phyloP scores from a whole-genome alignment of 805 yeast species.

The Monosporozyma yasuniensis region DNA sequence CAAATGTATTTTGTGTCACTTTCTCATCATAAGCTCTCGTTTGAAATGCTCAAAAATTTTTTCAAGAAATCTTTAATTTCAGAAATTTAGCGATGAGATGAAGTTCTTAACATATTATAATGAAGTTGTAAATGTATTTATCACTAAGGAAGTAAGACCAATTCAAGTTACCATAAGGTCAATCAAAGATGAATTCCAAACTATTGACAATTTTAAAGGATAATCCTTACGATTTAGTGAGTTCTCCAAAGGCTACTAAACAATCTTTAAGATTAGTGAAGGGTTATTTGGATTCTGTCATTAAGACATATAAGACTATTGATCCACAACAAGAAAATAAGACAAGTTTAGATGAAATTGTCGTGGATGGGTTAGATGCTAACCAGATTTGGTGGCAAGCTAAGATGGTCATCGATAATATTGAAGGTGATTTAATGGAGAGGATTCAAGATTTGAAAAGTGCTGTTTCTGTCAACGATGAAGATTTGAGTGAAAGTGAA shows the following conservation, averaged over 20 bases:
- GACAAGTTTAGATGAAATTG: slow-evolving; percentile 71
- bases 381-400: slow-evolving; percentile 92
- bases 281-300: slow-evolving; percentile 22
- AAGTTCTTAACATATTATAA: too few relatives aligned
- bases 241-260: not conserved
- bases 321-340: slow-evolving; percentile 12
- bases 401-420: slow-evolving; percentile 72
- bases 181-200: not conserved
- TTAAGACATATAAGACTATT: slow-evolving; percentile 13
- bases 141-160: too few relatives aligned
- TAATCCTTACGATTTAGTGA: not conserved
- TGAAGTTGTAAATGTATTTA: too few relatives aligned
- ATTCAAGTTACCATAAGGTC: too few relatives aligned
- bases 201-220: not conserved
- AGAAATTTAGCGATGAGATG: too few relatives aligned
- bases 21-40: not conserved
- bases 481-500: slow-evolving; percentile 13
- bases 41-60: not conserved
- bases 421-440: slow-evolving; percentile 53
- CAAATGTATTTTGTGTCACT: not conserved
- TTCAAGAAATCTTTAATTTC: not conserved
- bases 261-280: slow-evolving; percentile 21
- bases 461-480: slow-evolving; percentile 8
- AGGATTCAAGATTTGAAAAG: slow-evolving; percentile 45
- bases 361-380: slow-evolving; percentile 79